Evolutionary conservation across 805 yeast genomes (phyloP), one percentile per base, ranked within the genome.

Genomic region (Jamesozyma lodderae): DNA sequence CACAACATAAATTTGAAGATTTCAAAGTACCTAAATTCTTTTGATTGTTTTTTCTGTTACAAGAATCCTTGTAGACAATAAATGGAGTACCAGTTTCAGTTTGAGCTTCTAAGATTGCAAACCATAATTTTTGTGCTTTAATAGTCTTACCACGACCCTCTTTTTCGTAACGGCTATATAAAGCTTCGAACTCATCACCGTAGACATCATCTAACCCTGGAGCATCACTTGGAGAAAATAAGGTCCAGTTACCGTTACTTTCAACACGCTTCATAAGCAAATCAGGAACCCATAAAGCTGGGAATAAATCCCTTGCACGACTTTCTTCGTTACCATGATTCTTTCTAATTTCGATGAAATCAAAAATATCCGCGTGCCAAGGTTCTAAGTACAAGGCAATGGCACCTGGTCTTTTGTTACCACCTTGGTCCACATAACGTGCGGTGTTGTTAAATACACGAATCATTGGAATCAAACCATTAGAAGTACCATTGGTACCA

Each of bases 321-420:
- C 75, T 63, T 59, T 88, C 96, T 60, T 88, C 96, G 52, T 84
- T 86, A 31, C 96, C 97, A 57, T 88, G 95, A 57, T 87, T 90
- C 64, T 88, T 88, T 51, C 92, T 75, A 44, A 88, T 68, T 38
- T 87, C 88, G 38, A 90, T 59, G 52, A 88, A 81, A 37, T 82
- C 94, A 59, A 85, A 79, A 17, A 88, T 70, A 53, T 88, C 97
- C 4, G 81, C 74, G 57, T 88, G 97, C 97, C 97, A 88, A 37
- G 97, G 96, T 64, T 88, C 97, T 27, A 88, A 62, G 61, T 87
- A 88, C 18, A 87, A 66, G 24, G 96, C 94, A 62, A 88, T 82
- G 2, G 97, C 97, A 40, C 96, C 96, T 0, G 97, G 97, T 51
- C 97, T 70, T 62, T 88, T 88, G 63, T 88, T 90, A 35, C 96